Base-by-base conservation (phyloP, 495 filamentous ascomycete genomes). In the Durotheca rogersii region DNA sequence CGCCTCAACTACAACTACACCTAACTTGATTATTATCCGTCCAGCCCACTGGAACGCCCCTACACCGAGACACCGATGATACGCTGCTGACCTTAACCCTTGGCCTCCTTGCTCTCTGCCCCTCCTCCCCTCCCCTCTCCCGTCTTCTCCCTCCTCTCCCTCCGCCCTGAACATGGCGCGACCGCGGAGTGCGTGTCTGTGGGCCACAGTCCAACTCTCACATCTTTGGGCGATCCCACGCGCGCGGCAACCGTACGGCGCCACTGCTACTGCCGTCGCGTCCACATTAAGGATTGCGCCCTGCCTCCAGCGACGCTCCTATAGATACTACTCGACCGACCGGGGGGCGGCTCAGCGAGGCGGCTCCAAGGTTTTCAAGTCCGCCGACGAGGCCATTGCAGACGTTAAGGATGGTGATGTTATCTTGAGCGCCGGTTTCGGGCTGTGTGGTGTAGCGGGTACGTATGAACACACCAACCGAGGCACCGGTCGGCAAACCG, bases 401-500 rank as follows among this genome's bases (percentile, higher is more conserved):
- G 81, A 83, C 58, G 62, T 85, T 20, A 65, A 77, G 52, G 79
- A 78, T 45, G 81, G 80, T 36, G 77, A 76, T 0, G 79, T 75
- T 1, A 58, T 85, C 14, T 64, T 85, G 16, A 82, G 80, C 56
- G 71, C 81, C 15, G 81, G 81, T 1, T 85, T 85, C 56, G 81
- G 81, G 3, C 60, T 85, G 23, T 84, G 80, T 43, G 81, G 81
- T 37, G 75, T 82, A 9, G 76, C 79, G 41, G 75, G 78, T 80
- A 70, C 56, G 72, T 60, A 46, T 15, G 9, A 27, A 43, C 7
- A 1, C n/a, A 20, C 32, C 34, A 14, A 12, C 9, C 23, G 9
- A 9, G 4, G 4, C 4, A 9, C 23, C 9, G 23, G 4, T 27
- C 9, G 4, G 23, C 4, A 4, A 27, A 27, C 23, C 23, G 23